Conservation (phyloP, 2,329 filamentous ascomycete species). For the Sphaerulina musiva region DNA sequence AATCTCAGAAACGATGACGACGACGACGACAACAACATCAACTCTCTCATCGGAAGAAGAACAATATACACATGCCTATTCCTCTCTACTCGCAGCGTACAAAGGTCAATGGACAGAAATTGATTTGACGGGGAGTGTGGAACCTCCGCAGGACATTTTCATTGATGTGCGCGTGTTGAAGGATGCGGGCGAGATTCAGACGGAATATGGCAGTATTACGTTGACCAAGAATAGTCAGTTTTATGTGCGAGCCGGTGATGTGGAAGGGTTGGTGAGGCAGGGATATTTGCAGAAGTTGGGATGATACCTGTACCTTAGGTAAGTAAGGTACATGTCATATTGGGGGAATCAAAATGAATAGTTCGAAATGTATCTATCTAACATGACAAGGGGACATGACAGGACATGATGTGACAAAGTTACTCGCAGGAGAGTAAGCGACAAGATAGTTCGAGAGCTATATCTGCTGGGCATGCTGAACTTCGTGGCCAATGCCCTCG, state of each 20-base stretch:
- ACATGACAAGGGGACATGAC: no score
- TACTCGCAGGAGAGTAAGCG: background rate
- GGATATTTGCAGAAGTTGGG: conserved; percentile 76
- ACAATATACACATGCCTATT: conserved; percentile 88
- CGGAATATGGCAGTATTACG: conserved; percentile 96
- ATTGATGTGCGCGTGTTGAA: conserved; percentile 94
- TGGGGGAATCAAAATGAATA: background rate
- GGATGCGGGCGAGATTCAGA: conserved; percentile 97
- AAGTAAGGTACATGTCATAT: background rate
- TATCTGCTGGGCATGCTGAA: background rate
- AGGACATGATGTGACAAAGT: background rate
- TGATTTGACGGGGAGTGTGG: conserved; percentile 85
- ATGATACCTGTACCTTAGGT: background rate
- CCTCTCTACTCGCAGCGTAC: conserved; percentile 86
- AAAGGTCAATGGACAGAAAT: conserved; percentile 99
- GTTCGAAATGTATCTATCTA: background rate
- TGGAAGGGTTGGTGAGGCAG: conserved; percentile 87
- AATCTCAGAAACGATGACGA: background rate
- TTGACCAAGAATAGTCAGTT: conserved; percentile 98
- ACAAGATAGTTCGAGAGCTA: background rate
- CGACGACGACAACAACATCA: conserved; percentile 13
- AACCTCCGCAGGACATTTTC: conserved; percentile 90
- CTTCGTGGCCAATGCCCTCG: background rate
- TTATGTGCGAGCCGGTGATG: conserved; percentile 90
- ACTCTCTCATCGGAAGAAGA: conserved; percentile 85